Conservation (phyloP, 2,329 filamentous ascomycete genomes). For the Cladorrhinum sp. region DNA sequence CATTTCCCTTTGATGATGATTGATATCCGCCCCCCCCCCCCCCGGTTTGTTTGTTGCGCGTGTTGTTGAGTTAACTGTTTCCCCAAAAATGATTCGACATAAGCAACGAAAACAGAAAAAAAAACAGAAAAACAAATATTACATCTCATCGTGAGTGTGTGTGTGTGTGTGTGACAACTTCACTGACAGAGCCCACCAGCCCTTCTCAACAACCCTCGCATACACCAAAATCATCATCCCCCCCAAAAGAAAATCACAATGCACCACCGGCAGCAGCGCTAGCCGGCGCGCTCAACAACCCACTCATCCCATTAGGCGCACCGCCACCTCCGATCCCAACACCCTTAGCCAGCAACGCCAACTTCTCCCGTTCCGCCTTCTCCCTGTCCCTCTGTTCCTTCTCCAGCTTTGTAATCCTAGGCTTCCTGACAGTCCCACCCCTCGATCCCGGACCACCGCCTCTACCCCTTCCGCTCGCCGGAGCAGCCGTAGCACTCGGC, state of each 20-base stretch:
- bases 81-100: too few relatives aligned
- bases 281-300: neutral
- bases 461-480: conserved; percentile 47
- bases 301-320: neutral
- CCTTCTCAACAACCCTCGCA: too few relatives aligned
- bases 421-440: conserved; percentile 73
- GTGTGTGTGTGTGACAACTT: too few relatives aligned
- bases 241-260: neutral
- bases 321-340: neutral
- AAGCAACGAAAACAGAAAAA: neutral
- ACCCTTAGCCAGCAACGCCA: conserved; percentile 37
- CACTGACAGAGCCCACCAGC: too few relatives aligned
- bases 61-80: too few relatives aligned
- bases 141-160: neutral
- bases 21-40: neutral
- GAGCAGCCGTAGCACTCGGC: neutral
- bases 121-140: neutral
- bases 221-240: too few relatives aligned
- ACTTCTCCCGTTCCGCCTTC: conserved; percentile 68
- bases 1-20: too few relatives aligned
- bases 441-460: conserved; percentile 65
- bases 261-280: neutral
- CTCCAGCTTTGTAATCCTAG: conserved; percentile 81
- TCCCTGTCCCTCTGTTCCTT: conserved; percentile 77
- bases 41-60: neutral